phyloP scores from a whole-genome alignment of 768 basidiomycete genomes.

The Lactifluus pinguis region DNA sequence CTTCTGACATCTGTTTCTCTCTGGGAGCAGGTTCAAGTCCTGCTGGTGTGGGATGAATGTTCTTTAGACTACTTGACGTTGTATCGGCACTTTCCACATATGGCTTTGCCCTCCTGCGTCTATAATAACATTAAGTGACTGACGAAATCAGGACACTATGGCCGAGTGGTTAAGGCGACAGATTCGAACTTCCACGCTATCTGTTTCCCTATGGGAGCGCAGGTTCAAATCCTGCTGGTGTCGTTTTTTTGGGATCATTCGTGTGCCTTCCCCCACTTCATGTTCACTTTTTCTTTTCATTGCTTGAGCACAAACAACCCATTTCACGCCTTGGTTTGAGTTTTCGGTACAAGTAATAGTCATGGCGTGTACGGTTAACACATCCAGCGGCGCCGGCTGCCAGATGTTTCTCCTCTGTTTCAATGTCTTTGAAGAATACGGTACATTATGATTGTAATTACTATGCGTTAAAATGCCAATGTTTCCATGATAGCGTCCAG shows the following conservation, averaged over 20 bases:
- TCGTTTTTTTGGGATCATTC: slow-evolving; percentile 26
- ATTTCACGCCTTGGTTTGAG: not conserved
- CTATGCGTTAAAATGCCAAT: slow-evolving; percentile 45
- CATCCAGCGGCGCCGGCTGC: too few species aligned
- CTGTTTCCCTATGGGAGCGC: slow-evolving; percentile 31
- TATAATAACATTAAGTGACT: not conserved
- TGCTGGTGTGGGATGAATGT: too few species aligned
- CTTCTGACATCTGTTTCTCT: too few species aligned
- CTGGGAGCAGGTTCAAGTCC: too few species aligned
- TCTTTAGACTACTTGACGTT: too few species aligned
- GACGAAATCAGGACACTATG: not conserved
- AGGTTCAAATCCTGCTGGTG: slow-evolving; percentile 64
- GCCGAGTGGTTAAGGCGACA: slow-evolving; percentile 20
- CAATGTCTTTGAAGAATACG: not conserved
- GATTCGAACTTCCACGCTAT: slow-evolving; percentile 14
- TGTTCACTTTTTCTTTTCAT: not conserved
- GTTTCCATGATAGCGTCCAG: slow-evolving; percentile 82
- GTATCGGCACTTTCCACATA: too few species aligned
- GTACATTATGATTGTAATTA: not conserved
- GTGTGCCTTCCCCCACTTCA: too few species aligned
- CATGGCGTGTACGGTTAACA: not conserved
- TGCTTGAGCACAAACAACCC: not conserved
- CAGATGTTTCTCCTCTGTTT: too few species aligned
- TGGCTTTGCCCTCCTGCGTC: too few species aligned
- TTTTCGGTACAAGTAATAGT: not conserved